These are phyloP conservation scores for Cyberlindnera bimundalis DNA, from an alignment of 805 yeast genomes.

Conservation along the genomic window DNA sequence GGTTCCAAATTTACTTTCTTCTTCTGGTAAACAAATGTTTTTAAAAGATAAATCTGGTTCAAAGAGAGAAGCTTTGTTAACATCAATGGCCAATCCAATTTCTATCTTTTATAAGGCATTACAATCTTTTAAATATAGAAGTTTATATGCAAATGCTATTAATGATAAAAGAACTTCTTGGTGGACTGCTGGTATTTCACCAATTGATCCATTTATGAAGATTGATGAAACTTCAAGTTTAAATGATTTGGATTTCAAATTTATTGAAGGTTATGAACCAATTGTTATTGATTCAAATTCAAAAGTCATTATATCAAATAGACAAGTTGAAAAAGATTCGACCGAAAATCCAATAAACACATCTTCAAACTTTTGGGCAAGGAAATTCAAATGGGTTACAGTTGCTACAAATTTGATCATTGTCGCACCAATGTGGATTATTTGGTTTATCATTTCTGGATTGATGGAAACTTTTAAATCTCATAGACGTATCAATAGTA, in stretches of 20 bases:
- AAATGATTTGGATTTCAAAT: constrained; percentile 38
- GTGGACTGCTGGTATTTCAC: constrained; percentile 75
- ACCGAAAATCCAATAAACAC: constrained; percentile 1
- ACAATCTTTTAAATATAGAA: constrained; percentile 45
- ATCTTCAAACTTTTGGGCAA: constrained; percentile 31
- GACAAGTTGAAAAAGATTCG: constrained; percentile 16
- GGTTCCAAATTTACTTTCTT: constrained; percentile 65
- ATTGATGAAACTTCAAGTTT: constrained; percentile 43
- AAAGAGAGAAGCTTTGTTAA: constrained; percentile 49
- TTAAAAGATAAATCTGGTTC: constrained; percentile 41
- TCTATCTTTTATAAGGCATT: constrained; percentile 61
- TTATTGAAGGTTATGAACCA: constrained; percentile 51
- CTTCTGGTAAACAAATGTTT: constrained; percentile 73
- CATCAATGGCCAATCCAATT: constrained; percentile 59
- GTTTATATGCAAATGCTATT: constrained; percentile 70
- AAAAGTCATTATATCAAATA: constrained; percentile 34
- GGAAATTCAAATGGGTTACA: constrained; percentile 46
- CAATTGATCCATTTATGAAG: constrained; percentile 53
- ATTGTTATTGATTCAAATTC: constrained; percentile 50
- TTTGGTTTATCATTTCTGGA: constrained; percentile 50
- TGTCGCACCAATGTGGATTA: constrained; percentile 60
- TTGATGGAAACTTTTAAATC: constrained; percentile 39
- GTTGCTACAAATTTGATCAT: constrained; percentile 44
- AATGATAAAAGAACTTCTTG: constrained; percentile 81
- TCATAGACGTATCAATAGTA: constrained; percentile 33